Conservation (phyloP, 768 basidiomycete species). For the Trametes coccinea region DNA sequence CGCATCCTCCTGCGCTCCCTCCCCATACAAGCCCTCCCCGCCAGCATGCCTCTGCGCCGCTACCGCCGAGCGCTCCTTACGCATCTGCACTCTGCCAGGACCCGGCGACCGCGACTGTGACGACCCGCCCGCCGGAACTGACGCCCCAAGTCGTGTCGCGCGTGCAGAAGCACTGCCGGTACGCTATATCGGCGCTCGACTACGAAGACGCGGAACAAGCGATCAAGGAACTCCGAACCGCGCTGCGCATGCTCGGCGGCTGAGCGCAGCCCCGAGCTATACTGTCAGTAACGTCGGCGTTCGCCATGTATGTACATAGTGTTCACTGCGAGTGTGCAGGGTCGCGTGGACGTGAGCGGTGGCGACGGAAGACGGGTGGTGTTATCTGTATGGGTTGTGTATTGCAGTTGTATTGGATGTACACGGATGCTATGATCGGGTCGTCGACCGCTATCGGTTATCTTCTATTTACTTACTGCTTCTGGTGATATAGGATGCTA, state of each 20-base stretch:
- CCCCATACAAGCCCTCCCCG: conserved; percentile 10
- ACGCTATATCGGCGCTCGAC: conserved; percentile 93
- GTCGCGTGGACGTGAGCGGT: too few relatives aligned
- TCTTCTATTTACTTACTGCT: too few relatives aligned
- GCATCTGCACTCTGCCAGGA: conserved; percentile 11
- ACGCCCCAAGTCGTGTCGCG: conserved; percentile 67
- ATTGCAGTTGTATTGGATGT: neutral
- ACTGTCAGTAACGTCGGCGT: neutral
- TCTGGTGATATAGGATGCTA: too few relatives aligned
- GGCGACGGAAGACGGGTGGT: neutral
- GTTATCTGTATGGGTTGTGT: neutral
- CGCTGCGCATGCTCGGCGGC: conserved; percentile 66
- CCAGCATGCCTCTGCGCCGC: conserved; percentile 11
- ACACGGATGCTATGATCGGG: neutral
- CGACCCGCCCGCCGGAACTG: conserved; percentile 43
- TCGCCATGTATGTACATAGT: neutral
- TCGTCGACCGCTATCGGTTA: too few relatives aligned
- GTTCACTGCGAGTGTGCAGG: neutral
- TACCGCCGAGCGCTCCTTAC: conserved; percentile 15
- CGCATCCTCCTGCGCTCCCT: conserved; percentile 17
- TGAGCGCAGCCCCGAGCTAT: conserved; percentile 20
- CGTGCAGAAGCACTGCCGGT: conserved; percentile 89
- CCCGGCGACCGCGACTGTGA: conserved; percentile 20
- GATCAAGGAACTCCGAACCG: conserved; percentile 74
- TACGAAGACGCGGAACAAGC: conserved; percentile 93